These are phyloP conservation scores for Tolypocladium ophioglossoides DNA, from an alignment of 2,329 filamentous ascomycete genomes.

Conservation along the genomic window DNA sequence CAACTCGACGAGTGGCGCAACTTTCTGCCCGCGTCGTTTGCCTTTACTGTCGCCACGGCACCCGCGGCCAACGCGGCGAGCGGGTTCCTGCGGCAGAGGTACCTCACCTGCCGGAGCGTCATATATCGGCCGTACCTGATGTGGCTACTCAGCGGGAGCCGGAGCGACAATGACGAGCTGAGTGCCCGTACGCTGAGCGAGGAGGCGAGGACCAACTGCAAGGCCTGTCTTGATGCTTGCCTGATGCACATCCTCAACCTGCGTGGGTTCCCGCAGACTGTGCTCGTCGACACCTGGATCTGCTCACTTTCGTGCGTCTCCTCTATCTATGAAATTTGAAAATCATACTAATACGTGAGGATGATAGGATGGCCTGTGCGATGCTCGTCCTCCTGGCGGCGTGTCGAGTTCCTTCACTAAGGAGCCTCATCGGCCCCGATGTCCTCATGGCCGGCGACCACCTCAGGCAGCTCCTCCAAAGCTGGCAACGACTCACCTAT, in stretches of 20 bases:
- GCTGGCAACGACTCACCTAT: constrained; percentile 30
- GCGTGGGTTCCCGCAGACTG: constrained; percentile 35
- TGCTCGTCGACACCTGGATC: constrained; percentile 44
- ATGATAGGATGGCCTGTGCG: constrained; percentile 32
- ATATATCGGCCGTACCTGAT: constrained; percentile 42
- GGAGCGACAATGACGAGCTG: constrained; percentile 12
- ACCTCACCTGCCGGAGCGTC: constrained; percentile 39
- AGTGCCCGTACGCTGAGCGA: constrained; percentile 15
- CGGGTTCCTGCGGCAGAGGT: constrained; percentile 38
- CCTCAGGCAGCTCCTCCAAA: constrained; percentile 25
- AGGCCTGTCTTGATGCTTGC: constrained; percentile 35
- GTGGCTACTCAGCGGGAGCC: constrained; percentile 32
- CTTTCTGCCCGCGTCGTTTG: constrained; percentile 29
- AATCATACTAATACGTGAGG: background rate
- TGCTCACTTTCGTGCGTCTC: constrained; percentile 38
- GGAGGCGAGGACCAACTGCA: constrained; percentile 29
- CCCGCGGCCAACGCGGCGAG: constrained; percentile 28
- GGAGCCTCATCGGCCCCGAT: constrained; percentile 25
- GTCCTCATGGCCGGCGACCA: constrained; percentile 29
- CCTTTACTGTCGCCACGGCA: constrained; percentile 24
- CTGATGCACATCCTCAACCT: constrained; percentile 37
- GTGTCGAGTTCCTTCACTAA: constrained; percentile 26
- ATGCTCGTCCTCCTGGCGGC: constrained; percentile 38
- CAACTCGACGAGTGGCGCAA: constrained; percentile 39
- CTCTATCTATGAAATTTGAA: background rate